Base-by-base conservation (phyloP, 257 asterid genomes). In the Jacaranda mimosifolia region DNA sequence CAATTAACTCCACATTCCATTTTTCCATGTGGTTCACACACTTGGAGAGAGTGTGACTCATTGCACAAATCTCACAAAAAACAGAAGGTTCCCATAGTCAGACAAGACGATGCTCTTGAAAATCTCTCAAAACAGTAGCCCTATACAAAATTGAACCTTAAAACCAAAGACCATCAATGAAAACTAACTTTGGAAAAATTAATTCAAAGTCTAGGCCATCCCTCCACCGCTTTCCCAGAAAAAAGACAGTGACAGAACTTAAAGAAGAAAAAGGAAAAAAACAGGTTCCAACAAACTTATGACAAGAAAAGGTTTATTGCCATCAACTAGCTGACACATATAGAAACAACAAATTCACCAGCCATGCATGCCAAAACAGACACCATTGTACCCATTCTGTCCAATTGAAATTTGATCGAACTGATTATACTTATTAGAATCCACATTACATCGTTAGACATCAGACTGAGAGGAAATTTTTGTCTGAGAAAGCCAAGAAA, bases 391-490 rank as follows among this genome's bases (percentile, higher is more conserved):
- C 36, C 9, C 43, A 53, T 55, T 9, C 51, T 11, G 35, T 13
- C 45, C 63, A 15, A 49, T 26, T 53, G 9, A 26, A 70, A 35
- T 35, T 8, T 13, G 49, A 64, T n/a, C 60, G 38, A 14, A 46
- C 14, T 48, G 15, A 12, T 59, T 46, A 40, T 12, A 59, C 43
- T 13, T 7, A 35, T 11, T 11, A 36, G 19, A 69, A 39, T 68
- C 68, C 45, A 65, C 35, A 71, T 71, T 58, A 9, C 63, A 68
- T 73, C 66, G 15, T 49, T 32, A 12, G 36, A 77, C 62, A 52
- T 62, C 58, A 65, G 57, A 32, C 67, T 67, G 39, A 74, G n/a
- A 9, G 63, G 10, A 6, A 45, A 55, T 46, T 17, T 12, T 6
- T n/a, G 18, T 60, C 55, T 8, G 55, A 51, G 59, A 43, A 32